Base-by-base conservation (phyloP, 2,329 filamentous ascomycete species). In the Elsinoe arachidis region DNA sequence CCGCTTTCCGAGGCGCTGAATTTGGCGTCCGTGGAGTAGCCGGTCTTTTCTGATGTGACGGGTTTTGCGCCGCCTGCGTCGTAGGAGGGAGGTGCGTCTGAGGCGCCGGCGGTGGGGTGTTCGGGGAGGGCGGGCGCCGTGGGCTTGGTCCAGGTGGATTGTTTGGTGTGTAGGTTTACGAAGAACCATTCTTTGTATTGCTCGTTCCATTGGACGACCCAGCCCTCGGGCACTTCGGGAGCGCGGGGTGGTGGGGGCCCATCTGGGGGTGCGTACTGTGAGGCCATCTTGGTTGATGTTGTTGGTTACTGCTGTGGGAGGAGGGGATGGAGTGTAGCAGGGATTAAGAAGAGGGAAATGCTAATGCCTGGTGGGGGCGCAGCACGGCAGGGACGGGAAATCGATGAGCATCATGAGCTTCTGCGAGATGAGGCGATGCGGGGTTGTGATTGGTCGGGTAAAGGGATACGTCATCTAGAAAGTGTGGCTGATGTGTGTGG, bases 151-250 rank as follows among this genome's bases (percentile, higher is more conserved):
- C 91, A 96, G 79, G 92, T 87, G 4, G 91, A 95, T 68, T 87
- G 80, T 67, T 93, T 93, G 62, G 90, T 96, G 72, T 85, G 82
- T 60, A 87, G 82, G 75, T 96, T 93, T 60, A 96, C 87, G 75
- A 88, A 96, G 80, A 93, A 96, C 85, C 88, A 96, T 80, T 93
- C 86, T 67, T 86, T 86, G 76, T 96, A 96, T 67, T 93, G 84
- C 0, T 87, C 83, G 71, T 95, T 93, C 82, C 85, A 95, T 62
- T 89, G 82, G 10, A 86, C 86, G 67, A 88, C 84, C 88, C 89
- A 96, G 65, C 90, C 90, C 66, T 88, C 86, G 2, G 88, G 90
- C 3, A 84, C 76, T 65, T 88, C 85, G 2, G 88, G 90, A 4
- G 84, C 76, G 57, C 74, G 74, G 12, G 80, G 81, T 12, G 82